Evolutionary conservation across 768 basidiomycete genomes (phyloP), one percentile per base, ranked within the genome.

Genomic region (Lactarius indigo): DNA sequence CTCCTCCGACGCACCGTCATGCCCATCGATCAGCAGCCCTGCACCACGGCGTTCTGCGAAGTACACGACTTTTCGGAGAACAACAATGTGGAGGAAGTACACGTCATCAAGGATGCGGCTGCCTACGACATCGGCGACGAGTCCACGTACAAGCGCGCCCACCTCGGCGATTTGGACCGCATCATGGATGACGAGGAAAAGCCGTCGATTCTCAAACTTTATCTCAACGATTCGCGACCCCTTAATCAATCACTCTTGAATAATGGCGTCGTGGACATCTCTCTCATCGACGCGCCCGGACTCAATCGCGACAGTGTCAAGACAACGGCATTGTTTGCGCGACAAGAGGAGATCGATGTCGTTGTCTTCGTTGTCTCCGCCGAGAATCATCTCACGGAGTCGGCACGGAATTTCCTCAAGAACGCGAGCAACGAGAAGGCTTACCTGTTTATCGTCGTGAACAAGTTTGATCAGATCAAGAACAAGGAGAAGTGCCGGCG

Each of bases 331-430:
- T 81, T 97, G 59, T 98, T 99, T 72, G 86, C 96, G 39, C 91
- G 94, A 20, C 97, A 98, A 76, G 91, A 96, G 74, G 96, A 98
- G 78, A 98, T 99, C 55, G 97, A 99, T 75, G 96, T 99, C 28
- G 87, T 99, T 64, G 96, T 99, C 64, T 99, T 98, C 76, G 95
- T 98, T 71, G 95, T 97, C 59, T 94, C 92, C 0, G 94, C 97
- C 4, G 96, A 97, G 80, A 98, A 99, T 77, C 96, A 98, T 81
- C 96, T 99, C 76, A 99, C 97, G 0, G 84, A 96, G 23, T 96
- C 94, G 5, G 91, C 94, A 17, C 92, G 90, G 75, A 95, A 98
- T 76, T 98, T 99, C 83, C 83, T 99, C 57, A 85, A 81, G 81
- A 93, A 87, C 72, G 95, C 96, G 2, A 92, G 91, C 79, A 90